phyloP scores from a whole-genome alignment of 805 yeast species.

The Ogataea chonburiensis region DNA sequence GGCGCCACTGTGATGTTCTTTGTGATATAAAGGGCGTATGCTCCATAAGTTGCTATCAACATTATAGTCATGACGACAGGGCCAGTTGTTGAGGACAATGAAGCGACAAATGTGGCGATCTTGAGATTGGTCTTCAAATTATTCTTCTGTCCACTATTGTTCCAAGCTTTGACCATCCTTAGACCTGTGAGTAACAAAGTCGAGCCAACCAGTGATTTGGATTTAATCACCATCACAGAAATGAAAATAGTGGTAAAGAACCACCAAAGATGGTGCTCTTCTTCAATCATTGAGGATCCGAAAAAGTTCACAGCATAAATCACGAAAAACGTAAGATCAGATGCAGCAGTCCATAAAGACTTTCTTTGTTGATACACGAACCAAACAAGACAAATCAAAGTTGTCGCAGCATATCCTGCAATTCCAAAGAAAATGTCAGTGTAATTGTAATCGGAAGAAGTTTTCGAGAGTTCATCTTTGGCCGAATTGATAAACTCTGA shows the following conservation, averaged over 20 bases:
- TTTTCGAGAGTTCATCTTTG: slow-evolving; percentile 50
- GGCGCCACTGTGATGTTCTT: background rate
- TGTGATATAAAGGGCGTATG: slow-evolving; percentile 11
- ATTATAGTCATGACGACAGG: slow-evolving; percentile 22
- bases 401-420: slow-evolving; percentile 30
- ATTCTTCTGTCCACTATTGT: slow-evolving; percentile 85
- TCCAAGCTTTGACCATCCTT: slow-evolving; percentile 78
- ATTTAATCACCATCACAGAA: slow-evolving; percentile 15
- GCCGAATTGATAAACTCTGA: slow-evolving; percentile 40
- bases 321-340: slow-evolving; percentile 31
- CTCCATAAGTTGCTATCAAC: slow-evolving; percentile 20
- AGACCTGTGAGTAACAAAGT: slow-evolving; percentile 35
- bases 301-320: slow-evolving; percentile 58
- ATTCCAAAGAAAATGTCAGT: slow-evolving; percentile 46
- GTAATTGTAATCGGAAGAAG: slow-evolving; percentile 75
- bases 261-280: slow-evolving; percentile 97
- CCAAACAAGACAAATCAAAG: slow-evolving; percentile 30
- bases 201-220: slow-evolving; percentile 21
- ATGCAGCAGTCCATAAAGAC: slow-evolving; percentile 17
- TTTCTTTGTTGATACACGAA: slow-evolving; percentile 23
- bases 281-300: slow-evolving; percentile 90
- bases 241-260: slow-evolving; percentile 50
- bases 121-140: slow-evolving; percentile 47
- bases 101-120: slow-evolving; percentile 43
- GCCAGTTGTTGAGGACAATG: slow-evolving; percentile 21